Percentiles rank a stretch among this genome's conserved stretches.
Evolutionary conservation across 2,329 filamentous ascomycete genomes (phyloP).

Genomic region (Fusarium nygamai): DNA sequence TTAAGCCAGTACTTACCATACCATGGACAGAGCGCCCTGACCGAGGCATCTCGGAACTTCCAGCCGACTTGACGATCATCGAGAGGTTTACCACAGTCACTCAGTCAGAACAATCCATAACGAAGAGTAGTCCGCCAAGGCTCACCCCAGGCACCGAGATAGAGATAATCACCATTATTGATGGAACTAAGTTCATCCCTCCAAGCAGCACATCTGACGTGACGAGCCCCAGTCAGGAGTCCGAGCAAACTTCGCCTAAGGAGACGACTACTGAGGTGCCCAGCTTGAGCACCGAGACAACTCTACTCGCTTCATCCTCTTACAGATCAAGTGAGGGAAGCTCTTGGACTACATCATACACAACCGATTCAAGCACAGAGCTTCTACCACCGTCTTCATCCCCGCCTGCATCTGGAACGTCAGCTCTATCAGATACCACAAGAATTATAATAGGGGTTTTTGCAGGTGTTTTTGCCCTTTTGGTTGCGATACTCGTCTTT

Average conservation of each 20-base stretch:
- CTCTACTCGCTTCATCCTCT: background rate
- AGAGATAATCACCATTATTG: background rate
- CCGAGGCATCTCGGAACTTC: background rate
- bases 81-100: background rate
- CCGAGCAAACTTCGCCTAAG: background rate
- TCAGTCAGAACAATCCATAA: background rate
- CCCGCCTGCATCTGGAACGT: fast-evolving
- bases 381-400: background rate
- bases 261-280: background rate
- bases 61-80: background rate
- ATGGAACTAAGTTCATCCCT: background rate
- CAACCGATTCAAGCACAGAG: background rate
- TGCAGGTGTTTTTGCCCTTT: background rate
- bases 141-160: background rate
- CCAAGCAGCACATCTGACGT: background rate
- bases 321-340: background rate
- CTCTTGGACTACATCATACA: background rate
- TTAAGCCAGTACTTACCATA: background rate
- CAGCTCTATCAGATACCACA: background rate
- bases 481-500: background rate
- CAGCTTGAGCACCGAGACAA: background rate
- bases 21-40: background rate
- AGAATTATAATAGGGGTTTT: background rate
- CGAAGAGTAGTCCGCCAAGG: background rate
- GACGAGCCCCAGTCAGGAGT: background rate